phyloP scores from a whole-genome alignment of 371 early-diverging fungal species.

The Smittium culicis region DNA sequence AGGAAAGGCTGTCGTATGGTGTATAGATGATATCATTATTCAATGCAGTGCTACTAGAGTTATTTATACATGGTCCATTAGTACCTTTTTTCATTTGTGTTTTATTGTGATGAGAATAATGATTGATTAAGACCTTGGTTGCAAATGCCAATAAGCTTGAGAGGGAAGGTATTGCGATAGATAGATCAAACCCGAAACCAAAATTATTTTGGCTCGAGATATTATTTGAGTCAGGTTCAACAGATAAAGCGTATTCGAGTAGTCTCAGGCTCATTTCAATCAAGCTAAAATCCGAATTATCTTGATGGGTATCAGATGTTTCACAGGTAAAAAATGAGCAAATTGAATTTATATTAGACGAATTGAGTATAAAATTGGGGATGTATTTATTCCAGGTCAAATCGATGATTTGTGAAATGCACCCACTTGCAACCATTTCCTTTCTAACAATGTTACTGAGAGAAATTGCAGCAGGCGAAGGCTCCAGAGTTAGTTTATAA shows the following conservation, averaged over 20 bases:
- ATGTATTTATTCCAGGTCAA: conserved; percentile 4
- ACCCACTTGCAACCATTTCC: conserved; percentile 5
- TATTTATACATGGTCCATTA: background rate
- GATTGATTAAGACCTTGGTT: background rate
- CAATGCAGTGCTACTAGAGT: background rate
- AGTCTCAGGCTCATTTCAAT: background rate
- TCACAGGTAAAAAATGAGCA: background rate
- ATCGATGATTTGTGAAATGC: background rate
- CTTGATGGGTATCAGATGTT: background rate
- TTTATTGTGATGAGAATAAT: background rate
- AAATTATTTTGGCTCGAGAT: background rate
- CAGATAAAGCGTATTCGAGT: background rate
- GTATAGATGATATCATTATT: background rate
- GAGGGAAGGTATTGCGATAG: background rate
- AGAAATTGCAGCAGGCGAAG: conserved; percentile 1
- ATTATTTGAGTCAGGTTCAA: background rate
- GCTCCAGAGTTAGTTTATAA: background rate
- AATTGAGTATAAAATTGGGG: background rate
- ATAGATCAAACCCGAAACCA: background rate
- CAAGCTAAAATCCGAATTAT: background rate
- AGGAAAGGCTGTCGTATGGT: background rate
- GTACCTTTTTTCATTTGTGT: background rate
- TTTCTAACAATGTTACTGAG: background rate
- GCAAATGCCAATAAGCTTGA: background rate
- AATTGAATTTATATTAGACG: background rate